These are phyloP conservation scores for Hygrocybe coccinea DNA, from an alignment of 768 basidiomycete species.

Conservation along the genomic window DNA sequence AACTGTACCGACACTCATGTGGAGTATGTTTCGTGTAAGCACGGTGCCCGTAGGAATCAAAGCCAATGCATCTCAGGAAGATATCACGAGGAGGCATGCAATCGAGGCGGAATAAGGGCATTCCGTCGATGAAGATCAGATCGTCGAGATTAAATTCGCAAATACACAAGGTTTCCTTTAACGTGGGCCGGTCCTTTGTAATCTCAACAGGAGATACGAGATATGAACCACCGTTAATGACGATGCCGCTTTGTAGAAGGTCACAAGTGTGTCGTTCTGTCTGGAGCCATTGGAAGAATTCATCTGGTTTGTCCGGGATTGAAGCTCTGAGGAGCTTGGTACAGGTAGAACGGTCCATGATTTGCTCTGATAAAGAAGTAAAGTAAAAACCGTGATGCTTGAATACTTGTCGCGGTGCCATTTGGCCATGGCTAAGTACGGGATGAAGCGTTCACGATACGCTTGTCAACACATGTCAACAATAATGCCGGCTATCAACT, in stretches of 20 bases:
- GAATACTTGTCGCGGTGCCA: no score
- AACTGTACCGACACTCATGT: background rate
- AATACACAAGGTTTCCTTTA: background rate
- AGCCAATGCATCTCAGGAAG: background rate
- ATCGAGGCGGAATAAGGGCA: constrained; percentile 4
- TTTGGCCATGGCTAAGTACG: no score
- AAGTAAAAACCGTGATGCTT: background rate
- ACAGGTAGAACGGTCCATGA: no score
- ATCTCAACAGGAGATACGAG: background rate
- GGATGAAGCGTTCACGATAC: no score
- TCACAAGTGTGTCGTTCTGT: background rate
- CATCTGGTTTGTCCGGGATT: background rate
- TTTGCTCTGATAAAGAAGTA: no score
- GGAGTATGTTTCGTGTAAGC: background rate
- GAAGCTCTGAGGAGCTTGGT: background rate
- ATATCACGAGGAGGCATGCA: background rate
- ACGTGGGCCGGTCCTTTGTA: background rate
- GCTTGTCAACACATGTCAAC: no score
- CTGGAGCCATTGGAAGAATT: background rate
- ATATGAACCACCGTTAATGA: background rate
- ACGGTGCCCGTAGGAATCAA: background rate
- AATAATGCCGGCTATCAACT: constrained; percentile 45
- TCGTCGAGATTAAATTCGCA: constrained; percentile 6
- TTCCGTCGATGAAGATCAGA: background rate
- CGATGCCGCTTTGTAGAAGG: background rate